A percentile compares a stretch with the other conserved stretches of the same genome.
phyloP scores from a whole-genome alignment of 1,284 basidiomycete species.

The Tilletia caries region DNA sequence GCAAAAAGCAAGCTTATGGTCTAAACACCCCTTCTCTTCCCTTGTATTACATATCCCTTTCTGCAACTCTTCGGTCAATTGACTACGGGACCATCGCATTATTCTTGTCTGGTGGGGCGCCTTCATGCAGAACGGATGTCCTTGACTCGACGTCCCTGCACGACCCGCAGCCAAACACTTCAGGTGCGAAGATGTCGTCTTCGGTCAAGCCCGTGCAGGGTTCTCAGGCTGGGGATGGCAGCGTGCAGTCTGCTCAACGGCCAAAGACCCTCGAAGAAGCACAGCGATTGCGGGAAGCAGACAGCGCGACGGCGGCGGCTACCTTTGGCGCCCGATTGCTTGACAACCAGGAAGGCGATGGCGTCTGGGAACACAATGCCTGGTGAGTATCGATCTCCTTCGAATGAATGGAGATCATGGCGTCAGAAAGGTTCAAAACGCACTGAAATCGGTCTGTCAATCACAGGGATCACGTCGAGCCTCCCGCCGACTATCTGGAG shows the following conservation, averaged over 20 bases:
- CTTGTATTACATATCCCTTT: no score
- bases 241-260: neutral
- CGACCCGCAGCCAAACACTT: no score
- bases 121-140: no score
- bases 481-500: constrained; percentile 34
- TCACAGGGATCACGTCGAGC: constrained; percentile 44
- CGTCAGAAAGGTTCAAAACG: neutral
- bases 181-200: neutral
- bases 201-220: neutral
- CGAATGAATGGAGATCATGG: neutral
- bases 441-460: neutral
- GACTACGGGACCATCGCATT: no score
- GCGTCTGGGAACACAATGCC: constrained; percentile 45
- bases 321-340: constrained; percentile 39
- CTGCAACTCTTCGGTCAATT: no score
- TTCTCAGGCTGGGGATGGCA: neutral
- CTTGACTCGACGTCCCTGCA: no score
- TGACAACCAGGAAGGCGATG: constrained; percentile 20
- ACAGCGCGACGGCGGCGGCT: neutral
- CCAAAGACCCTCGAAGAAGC: constrained; percentile 14
- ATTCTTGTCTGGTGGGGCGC: no score
- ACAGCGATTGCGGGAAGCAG: neutral
- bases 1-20: no score
- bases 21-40: no score
- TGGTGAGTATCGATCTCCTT: constrained; percentile 22